Evolutionary conservation across 2,329 filamentous ascomycete genomes (phyloP).

Genomic region (Sarocladiaceae sp.): DNA sequence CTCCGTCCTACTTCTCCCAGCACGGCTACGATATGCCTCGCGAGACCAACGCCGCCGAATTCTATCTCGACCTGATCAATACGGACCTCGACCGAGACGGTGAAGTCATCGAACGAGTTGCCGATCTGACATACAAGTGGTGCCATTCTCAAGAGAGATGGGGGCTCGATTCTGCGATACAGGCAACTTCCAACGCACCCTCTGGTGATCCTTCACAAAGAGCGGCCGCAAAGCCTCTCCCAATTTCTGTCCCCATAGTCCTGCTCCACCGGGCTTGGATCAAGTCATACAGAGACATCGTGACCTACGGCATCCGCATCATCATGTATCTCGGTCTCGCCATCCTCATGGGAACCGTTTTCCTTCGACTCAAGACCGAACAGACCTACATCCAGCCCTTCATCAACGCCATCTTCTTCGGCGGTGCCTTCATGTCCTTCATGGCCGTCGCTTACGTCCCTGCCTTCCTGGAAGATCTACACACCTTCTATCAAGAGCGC

Average conservation of each 20-base stretch:
- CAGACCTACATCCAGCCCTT: slow-evolving; percentile 74
- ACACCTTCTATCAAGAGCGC: slow-evolving; percentile 68
- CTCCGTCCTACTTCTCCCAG: slow-evolving; percentile 57
- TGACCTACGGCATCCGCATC: slow-evolving; percentile 76
- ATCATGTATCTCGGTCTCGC: slow-evolving; percentile 73
- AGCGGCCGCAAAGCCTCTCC: slow-evolving; percentile 33
- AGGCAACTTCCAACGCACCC: neutral
- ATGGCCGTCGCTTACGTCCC: slow-evolving; percentile 84
- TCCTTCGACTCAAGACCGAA: slow-evolving; percentile 61
- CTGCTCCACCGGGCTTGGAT: slow-evolving; percentile 74
- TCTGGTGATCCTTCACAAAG: neutral
- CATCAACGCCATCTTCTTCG: slow-evolving; percentile 76
- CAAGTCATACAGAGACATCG: slow-evolving; percentile 77
- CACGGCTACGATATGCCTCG: slow-evolving; percentile 58
- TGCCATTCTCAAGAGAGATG: slow-evolving; percentile 15
- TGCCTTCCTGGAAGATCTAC: slow-evolving; percentile 71
- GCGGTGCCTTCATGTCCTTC: slow-evolving; percentile 70
- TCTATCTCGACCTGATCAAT: slow-evolving; percentile 71
- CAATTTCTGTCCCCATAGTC: slow-evolving; percentile 48
- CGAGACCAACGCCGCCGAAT: slow-evolving; percentile 75
- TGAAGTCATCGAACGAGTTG: slow-evolving; percentile 31
- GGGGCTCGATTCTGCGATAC: slow-evolving; percentile 18
- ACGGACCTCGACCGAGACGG: slow-evolving; percentile 60
- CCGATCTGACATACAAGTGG: slow-evolving; percentile 21
- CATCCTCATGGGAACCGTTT: slow-evolving; percentile 85